Percentiles rank a stretch among this genome's conserved stretches.
Conservation (phyloP, 768 basidiomycete genomes). For the Leucocoprinus birnbaumii region DNA sequence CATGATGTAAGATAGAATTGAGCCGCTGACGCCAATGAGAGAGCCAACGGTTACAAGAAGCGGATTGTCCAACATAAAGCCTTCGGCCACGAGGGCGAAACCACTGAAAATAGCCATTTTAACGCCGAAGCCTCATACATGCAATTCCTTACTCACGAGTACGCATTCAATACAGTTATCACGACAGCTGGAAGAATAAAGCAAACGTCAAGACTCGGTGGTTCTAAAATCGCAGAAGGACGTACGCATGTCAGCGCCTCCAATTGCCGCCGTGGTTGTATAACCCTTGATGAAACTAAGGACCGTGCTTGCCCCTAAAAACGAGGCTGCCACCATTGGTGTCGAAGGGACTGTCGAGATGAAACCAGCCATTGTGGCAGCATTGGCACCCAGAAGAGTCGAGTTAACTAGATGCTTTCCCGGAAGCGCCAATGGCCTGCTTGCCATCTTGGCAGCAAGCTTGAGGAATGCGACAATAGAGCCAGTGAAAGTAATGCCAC, state of each 20-base stretch:
- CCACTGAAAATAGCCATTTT: slow-evolving; percentile 37
- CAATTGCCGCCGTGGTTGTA: slow-evolving; percentile 89
- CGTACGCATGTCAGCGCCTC: slow-evolving; percentile 92
- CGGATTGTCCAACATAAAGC: slow-evolving; percentile 88
- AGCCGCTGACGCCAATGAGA: slow-evolving; percentile 86
- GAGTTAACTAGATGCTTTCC: slow-evolving; percentile 77
- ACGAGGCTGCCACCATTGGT: slow-evolving; percentile 75
- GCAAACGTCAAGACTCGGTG: not conserved
- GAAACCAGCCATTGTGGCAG: slow-evolving; percentile 74
- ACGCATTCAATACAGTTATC: slow-evolving; percentile 88
- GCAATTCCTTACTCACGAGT: slow-evolving; percentile 45
- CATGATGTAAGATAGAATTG: slow-evolving; percentile 92
- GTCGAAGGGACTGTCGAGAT: slow-evolving; percentile 64
- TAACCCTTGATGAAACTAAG: slow-evolving; percentile 85
- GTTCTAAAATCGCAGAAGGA: slow-evolving; percentile 16
- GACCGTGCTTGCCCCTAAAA: slow-evolving; percentile 67
- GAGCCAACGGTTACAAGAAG: slow-evolving; percentile 82
- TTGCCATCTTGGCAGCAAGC: slow-evolving; percentile 78
- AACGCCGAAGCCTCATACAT: not conserved
- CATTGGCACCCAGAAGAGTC: slow-evolving; percentile 70
- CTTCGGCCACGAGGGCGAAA: slow-evolving; percentile 89
- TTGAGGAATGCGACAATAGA: slow-evolving; percentile 90
- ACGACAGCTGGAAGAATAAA: slow-evolving; percentile 61
- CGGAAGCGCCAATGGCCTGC: slow-evolving; percentile 68
- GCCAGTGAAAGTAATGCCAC: slow-evolving; percentile 87